Percentiles rank a stretch among this genome's conserved stretches.
phyloP scores from a whole-genome alignment of 495 filamentous ascomycete genomes.

The Lophium mytilinum region DNA sequence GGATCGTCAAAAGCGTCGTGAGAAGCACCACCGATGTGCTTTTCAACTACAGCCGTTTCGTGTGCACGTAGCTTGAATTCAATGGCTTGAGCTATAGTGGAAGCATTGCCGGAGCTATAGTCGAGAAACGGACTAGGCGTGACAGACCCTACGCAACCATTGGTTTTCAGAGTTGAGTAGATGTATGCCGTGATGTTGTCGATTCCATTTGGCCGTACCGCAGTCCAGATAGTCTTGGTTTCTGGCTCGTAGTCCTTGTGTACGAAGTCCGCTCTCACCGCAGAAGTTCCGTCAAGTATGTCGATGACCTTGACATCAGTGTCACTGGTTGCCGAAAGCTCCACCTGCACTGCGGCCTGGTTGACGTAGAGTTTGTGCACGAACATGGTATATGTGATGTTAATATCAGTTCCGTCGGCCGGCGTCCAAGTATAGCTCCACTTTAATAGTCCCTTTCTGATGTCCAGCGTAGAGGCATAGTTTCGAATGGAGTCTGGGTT shows the following conservation, averaged over 20 bases:
- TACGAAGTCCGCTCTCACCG: constrained; percentile 50
- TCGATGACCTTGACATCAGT: constrained; percentile 47
- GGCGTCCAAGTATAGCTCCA: constrained; percentile 67
- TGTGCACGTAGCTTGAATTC: constrained; percentile 43
- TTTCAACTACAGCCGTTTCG: constrained; percentile 44
- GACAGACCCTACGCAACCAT: constrained; percentile 35
- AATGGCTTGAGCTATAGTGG: constrained; percentile 51
- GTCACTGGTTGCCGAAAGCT: constrained; percentile 43
- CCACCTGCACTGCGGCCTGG: constrained; percentile 52
- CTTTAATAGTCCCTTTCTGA: constrained; percentile 51
- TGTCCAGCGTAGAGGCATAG: constrained; percentile 56
- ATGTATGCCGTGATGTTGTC: constrained; percentile 52
- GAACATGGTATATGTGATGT: constrained; percentile 53
- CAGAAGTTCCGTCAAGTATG: constrained; percentile 50
- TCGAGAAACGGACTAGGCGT: constrained; percentile 35
- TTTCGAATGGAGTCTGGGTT: constrained; percentile 49
- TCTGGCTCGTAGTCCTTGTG: constrained; percentile 41
- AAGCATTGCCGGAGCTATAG: constrained; percentile 43
- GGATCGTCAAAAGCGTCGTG: constrained; percentile 52
- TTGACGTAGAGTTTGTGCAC: constrained; percentile 55
- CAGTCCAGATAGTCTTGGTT: constrained; percentile 45
- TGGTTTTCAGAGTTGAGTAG: constrained; percentile 41
- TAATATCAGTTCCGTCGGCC: constrained; percentile 36
- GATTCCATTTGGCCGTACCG: constrained; percentile 49
- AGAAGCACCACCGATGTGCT: constrained; percentile 55